Conservation (phyloP, 148 eudicot species). For the Arbutus unedo region DNA sequence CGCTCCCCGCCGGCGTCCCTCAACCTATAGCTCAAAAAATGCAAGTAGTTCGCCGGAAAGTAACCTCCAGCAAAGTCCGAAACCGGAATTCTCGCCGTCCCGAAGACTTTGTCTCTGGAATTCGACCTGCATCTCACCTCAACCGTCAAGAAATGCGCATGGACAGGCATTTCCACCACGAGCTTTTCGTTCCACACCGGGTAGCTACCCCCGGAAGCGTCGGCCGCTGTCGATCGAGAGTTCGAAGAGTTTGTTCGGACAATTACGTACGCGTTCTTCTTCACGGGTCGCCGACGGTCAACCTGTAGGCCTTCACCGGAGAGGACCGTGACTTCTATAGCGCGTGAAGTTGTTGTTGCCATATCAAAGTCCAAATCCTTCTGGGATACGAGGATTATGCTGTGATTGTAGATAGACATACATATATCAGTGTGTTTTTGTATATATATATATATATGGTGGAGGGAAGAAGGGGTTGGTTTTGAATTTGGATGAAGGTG, state of each 20-base stretch:
- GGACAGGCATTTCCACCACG: conserved; percentile 29
- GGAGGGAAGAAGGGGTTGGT: neutral
- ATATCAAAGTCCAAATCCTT: too few relatives aligned
- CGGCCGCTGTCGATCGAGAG: conserved; percentile 13
- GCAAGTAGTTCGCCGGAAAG: conserved; percentile 35
- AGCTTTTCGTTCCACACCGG: conserved; percentile 64
- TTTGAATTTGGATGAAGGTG: neutral
- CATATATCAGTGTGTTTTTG: too few relatives aligned
- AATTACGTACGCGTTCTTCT: conserved; percentile 36
- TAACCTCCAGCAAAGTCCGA: conserved; percentile 49
- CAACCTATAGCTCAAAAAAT: conserved; percentile 67
- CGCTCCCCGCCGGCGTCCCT: conserved; percentile 38
- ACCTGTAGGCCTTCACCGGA: conserved; percentile 42
- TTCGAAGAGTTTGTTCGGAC: conserved; percentile 30
- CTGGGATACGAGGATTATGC: too few relatives aligned
- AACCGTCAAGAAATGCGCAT: conserved; percentile 30
- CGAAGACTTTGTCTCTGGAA: conserved; percentile 26
- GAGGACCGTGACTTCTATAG: conserved; percentile 39
- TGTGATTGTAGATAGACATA: too few relatives aligned
- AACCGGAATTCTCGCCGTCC: conserved; percentile 43
- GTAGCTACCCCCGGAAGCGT: conserved; percentile 30
- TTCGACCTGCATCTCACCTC: conserved; percentile 30
- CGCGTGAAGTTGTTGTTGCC: neutral
- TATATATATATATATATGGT: neutral
- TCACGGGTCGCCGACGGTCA: conserved; percentile 23